Conservation (phyloP, 441 rosid species). For the Aleurites moluccanus region DNA sequence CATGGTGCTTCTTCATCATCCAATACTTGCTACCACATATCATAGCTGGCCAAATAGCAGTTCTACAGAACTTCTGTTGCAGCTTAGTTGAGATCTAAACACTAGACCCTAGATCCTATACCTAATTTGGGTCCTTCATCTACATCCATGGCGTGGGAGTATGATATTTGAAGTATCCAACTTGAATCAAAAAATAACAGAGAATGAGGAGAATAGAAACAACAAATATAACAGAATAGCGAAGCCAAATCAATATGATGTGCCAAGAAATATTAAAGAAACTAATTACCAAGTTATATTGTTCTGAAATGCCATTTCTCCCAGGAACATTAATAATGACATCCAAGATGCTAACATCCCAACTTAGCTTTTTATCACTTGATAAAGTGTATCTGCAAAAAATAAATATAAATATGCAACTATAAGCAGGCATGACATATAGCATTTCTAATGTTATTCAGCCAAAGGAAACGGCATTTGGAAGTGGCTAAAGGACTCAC, state of each 20-base stretch:
- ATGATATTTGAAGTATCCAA: not conserved
- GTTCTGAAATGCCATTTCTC: conserved; percentile 46
- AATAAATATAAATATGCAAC: conserved; percentile 14
- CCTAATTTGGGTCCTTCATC: not conserved
- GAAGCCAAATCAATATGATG: conserved; percentile 10
- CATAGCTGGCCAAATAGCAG: not conserved
- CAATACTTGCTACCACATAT: not conserved
- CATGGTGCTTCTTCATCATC: not conserved
- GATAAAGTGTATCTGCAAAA: conserved; percentile 70
- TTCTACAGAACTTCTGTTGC: not conserved
- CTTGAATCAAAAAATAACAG: not conserved
- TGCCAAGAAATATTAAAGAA: conserved; percentile 13
- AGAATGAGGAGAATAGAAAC: not conserved
- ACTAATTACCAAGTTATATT: conserved; percentile 62
- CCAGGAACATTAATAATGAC: conserved; percentile 55
- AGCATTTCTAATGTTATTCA: not conserved
- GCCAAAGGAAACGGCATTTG: not conserved
- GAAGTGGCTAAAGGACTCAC: conserved; percentile 50
- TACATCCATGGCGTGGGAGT: not conserved
- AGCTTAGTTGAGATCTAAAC: not conserved
- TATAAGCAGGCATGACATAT: conserved; percentile 1
- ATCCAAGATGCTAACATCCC: conserved; percentile 61
- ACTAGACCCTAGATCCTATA: too few relatives aligned
- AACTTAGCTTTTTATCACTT: conserved; percentile 54
- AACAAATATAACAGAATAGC: not conserved